Percentiles rank a stretch among this genome's conserved stretches.
phyloP scores from a whole-genome alignment of 352 stramenopile genomes.

The Phytophthora meadii region DNA sequence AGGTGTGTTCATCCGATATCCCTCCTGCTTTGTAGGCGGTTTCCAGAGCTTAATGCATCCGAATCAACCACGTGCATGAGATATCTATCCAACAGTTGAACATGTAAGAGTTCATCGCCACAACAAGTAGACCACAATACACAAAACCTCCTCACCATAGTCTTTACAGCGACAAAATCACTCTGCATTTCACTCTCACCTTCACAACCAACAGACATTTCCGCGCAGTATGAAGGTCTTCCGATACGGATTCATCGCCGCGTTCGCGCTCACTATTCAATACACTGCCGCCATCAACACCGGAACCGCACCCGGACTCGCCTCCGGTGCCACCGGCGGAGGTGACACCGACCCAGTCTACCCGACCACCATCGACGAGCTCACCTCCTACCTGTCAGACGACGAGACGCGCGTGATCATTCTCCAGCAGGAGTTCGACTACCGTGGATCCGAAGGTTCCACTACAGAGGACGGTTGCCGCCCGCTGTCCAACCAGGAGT shows the following conservation, averaged over 20 bases:
- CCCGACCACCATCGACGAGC: slow-evolving; percentile 33
- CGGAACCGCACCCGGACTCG: slow-evolving; percentile 31
- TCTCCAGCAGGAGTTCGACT: background rate
- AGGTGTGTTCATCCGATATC: slow-evolving; percentile 1
- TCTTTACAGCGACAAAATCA: background rate
- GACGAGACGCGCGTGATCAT: slow-evolving; percentile 1
- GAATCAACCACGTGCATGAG: too few species aligned
- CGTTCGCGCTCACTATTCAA: background rate
- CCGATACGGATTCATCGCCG: background rate
- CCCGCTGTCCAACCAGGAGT: slow-evolving; percentile 1
- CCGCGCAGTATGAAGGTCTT: background rate
- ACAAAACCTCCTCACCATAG: too few species aligned
- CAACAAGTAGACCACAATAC: too few species aligned
- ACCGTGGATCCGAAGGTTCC: background rate
- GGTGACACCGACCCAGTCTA: slow-evolving; percentile 29
- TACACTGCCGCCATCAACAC: slow-evolving; percentile 8
- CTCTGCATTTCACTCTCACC: slow-evolving; percentile 5
- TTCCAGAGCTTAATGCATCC: background rate
- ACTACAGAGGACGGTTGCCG: background rate
- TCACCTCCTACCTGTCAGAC: slow-evolving; percentile 26
- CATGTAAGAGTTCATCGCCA: too few species aligned
- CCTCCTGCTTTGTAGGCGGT: slow-evolving; percentile 1
- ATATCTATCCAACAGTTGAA: too few species aligned
- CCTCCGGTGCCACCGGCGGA: slow-evolving; percentile 21
- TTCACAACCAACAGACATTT: background rate